Evolutionary conservation across 768 basidiomycete genomes (phyloP), one percentile per base, ranked within the genome.

Genomic region (Trametes maxima): DNA sequence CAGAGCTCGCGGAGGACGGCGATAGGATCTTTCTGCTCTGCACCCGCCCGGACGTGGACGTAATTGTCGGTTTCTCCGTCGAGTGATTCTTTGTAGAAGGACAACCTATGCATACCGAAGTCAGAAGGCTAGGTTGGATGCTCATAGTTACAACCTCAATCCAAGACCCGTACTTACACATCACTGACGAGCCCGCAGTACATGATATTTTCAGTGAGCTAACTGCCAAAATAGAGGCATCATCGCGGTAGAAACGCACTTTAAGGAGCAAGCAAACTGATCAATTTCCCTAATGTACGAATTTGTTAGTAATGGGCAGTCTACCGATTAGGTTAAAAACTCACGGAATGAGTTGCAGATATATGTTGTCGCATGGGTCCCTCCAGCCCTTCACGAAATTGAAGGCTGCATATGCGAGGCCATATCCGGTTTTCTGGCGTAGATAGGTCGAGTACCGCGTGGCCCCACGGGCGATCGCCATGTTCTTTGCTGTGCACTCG

Each of bases 341-440:
- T 63, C 36, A 68, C 69, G 77, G 78, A 42, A 80, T 64, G 19
- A 72, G 72, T 57, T 78, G 78, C 17, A 74, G 69, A 45, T 77
- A 79, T 4, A 67, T 54, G 19, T 60, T 59, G 16, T 77, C 21
- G 11, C 64, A 55, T 1, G 16, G 11, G 11, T n/a, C 72, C 59
- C 56, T 57, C 63, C 79, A 82, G 13, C 21, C 36, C n/a, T 22
- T 21, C 1, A 45, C 21, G 33, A 57, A 57, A n/a, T 73, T 69
- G 65, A 76, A 73, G 49, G 76, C 65, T 1, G 65, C 64, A 42
- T 73, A 81, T 0, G 74, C 70, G 52, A 77, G 75, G 0, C 69
- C 63, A 7, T 70, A 62, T 1, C 78, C 78, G 22, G 77, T 75
- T 44, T 61, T 55, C 60, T 68, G 6, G 17, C 63, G 60, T 5